Evolutionary conservation across 1,284 basidiomycete genomes (phyloP), one percentile per base, ranked within the genome.

Genomic region (Trichosporon sp.): DNA sequence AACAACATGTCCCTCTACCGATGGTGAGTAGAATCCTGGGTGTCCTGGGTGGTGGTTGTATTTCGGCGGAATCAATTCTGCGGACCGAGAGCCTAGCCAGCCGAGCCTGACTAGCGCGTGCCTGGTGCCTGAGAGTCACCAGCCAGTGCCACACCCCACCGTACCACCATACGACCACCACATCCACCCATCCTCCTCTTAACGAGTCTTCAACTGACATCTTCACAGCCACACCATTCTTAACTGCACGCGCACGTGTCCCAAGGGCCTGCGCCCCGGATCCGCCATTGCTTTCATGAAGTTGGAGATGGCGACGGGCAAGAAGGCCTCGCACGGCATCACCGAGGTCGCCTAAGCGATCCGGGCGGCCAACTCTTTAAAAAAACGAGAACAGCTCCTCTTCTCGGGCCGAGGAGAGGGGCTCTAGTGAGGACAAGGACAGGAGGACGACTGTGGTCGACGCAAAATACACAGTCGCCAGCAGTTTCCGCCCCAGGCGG

Each of bases 1-100:
- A 99, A 98, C 86, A 91, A 93, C 78, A 89, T 98, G 88, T 95
- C 93, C 79, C 85, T 98, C 81, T 97, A 96, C 87, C 83, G 87
- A 73, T 72, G 65, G 70, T 71, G 64, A 68, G 70, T 71, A 46
- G 10, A 6, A 6, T 19, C 19, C 54, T 56, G 40, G 40, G 40
- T 37, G 35, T 37, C 35, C 35, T 37, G 35, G 35, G 35, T 37
- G 6, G 35, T 46, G 43, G 2, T n/a, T n/a, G 16, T n/a, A 46
- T 46, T 46, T 46, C 43, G 43, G 16, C 43, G 43, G 43, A n/a
- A 46, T 46, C 43, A 46, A 46, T n/a, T 46, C 16, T 7, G 43
- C 16, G 3, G 16, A 26, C 2, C 26, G 26, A 26, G 26, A 26
- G 26, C 26, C 26, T 26, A 26, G 26, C 26, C 26, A 26, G 43